phyloP scores from a whole-genome alignment of 192 early-diverging fungal species.

The Lunasporangiospora selenospora region DNA sequence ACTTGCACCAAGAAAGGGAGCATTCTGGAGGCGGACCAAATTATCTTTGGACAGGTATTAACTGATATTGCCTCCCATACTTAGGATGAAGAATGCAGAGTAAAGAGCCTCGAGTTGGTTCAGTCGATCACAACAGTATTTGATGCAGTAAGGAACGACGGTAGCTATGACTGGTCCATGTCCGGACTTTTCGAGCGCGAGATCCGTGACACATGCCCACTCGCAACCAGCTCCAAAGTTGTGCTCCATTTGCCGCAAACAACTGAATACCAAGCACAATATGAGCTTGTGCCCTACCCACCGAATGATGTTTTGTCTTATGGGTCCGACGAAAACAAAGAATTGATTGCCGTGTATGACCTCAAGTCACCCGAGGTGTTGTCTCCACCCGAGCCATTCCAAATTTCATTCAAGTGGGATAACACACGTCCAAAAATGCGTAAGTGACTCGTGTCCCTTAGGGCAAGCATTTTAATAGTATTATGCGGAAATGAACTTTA shows the following conservation, averaged over 20 bases:
- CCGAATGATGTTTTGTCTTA: constrained; percentile 9
- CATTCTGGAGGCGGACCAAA: background rate
- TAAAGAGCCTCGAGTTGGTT: constrained; percentile 61
- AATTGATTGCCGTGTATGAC: constrained; percentile 54
- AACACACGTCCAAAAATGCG: constrained; percentile 53
- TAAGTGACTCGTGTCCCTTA: constrained; percentile 18
- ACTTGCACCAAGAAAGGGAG: constrained; percentile 17
- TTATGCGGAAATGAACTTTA: background rate
- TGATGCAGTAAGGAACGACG: constrained; percentile 68
- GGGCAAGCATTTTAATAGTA: background rate
- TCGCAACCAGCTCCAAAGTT: constrained; percentile 54
- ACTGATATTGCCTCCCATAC: background rate
- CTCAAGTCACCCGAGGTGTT: constrained; percentile 26
- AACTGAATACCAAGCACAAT: constrained; percentile 11
- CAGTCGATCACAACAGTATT: constrained; percentile 85
- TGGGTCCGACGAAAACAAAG: constrained; percentile 17
- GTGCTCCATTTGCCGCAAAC: constrained; percentile 47
- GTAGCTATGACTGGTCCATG: constrained; percentile 60
- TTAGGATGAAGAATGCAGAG: constrained; percentile 55
- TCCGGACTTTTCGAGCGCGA: constrained; percentile 54
- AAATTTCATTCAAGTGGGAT: constrained; percentile 62
- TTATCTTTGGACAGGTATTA: background rate
- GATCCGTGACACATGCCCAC: constrained; percentile 54
- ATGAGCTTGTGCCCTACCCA: constrained; percentile 8
- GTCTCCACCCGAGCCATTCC: constrained; percentile 4